These are phyloP conservation scores for Solidago caesia DNA, from an alignment of 129 eudicot genomes.

Conservation along the genomic window DNA sequence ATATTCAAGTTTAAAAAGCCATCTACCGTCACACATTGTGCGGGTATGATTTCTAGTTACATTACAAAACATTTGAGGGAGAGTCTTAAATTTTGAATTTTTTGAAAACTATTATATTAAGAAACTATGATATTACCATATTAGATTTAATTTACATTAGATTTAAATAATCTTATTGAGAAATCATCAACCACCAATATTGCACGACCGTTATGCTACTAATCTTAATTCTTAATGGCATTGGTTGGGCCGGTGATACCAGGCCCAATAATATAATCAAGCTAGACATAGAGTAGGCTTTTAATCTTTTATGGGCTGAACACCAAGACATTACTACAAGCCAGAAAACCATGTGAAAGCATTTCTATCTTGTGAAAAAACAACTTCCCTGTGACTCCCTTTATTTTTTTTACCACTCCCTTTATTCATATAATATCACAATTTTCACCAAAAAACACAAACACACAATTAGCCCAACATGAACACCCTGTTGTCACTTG, in stretches of 20 bases:
- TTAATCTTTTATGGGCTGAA: constrained; percentile 11
- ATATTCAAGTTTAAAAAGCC: too few relatives aligned
- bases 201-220: too few relatives aligned
- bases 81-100: too few relatives aligned
- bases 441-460: constrained; percentile 5
- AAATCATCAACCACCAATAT: too few relatives aligned
- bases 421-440: constrained; percentile 4
- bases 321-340: constrained; percentile 21
- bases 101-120: too few relatives aligned
- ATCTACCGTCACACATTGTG: too few relatives aligned
- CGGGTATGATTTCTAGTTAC: too few relatives aligned
- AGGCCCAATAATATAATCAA: neutral
- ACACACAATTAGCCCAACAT: constrained; percentile 15
- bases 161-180: too few relatives aligned
- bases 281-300: neutral
- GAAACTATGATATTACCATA: too few relatives aligned
- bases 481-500: constrained; percentile 18
- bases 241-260: neutral
- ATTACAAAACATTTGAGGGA: too few relatives aligned
- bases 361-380: constrained; percentile 33
- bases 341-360: constrained; percentile 33
- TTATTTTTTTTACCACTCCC: constrained; percentile 13
- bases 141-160: too few relatives aligned
- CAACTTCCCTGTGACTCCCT: constrained; percentile 31
- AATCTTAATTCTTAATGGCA: too few relatives aligned